phyloP scores from a whole-genome alignment of 2,329 filamentous ascomycete genomes.

The Exophiala mesophila region DNA sequence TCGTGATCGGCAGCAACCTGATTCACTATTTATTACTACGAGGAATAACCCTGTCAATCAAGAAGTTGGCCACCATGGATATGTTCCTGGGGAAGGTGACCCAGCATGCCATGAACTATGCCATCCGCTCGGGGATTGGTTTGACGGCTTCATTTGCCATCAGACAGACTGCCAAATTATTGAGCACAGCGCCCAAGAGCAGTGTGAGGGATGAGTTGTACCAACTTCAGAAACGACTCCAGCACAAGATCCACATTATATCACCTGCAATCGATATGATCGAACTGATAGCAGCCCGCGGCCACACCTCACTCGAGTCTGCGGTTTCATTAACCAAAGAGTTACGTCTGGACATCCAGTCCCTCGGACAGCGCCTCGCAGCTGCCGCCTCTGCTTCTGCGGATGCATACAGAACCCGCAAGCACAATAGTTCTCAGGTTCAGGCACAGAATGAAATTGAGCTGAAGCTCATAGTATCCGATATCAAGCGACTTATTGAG shows the following conservation, averaged over 20 bases:
- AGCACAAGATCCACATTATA: constrained; percentile 85
- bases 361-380: constrained; percentile 69
- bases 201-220: constrained; percentile 67
- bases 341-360: constrained; percentile 76
- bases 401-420: constrained; percentile 42
- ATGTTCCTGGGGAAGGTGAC: constrained; percentile 61
- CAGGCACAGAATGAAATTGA: constrained; percentile 56
- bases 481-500: constrained; percentile 68
- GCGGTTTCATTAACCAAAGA: constrained; percentile 78
- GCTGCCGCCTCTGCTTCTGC: constrained; percentile 65
- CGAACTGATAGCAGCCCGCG: constrained; percentile 74
- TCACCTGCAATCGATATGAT: constrained; percentile 89
- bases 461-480: constrained; percentile 63
- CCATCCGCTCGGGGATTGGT: constrained; percentile 79
- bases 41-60: constrained; percentile 8
- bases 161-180: constrained; percentile 69
- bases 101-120: constrained; percentile 84
- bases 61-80: constrained; percentile 58
- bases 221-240: constrained; percentile 65
- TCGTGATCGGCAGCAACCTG: constrained; percentile 9
- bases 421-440: constrained; percentile 38
- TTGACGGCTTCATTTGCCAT: constrained; percentile 84
- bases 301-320: constrained; percentile 77
- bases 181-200: constrained; percentile 68
- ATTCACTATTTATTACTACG: too few relatives aligned